Base-by-base conservation (phyloP, 768 basidiomycete species). In the Mycena vulgaris region DNA sequence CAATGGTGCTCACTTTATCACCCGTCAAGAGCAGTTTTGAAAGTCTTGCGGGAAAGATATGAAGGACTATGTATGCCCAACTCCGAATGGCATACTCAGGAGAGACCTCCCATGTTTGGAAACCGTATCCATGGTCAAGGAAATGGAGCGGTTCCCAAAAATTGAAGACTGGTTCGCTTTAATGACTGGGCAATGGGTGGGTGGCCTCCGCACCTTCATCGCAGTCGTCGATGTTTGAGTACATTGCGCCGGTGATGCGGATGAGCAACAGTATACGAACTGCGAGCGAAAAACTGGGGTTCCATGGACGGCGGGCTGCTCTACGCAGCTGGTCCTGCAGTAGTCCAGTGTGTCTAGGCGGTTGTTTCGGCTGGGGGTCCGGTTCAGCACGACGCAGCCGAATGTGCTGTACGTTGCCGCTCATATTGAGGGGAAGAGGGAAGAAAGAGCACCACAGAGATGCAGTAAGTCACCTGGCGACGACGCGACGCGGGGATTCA, bases 91-190 rank as follows among this genome's bases (percentile, higher is more conserved):
- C 91, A 78, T 92, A 98, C 60, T 87, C 83, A 14, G 98, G 96
- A 11, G 96, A 94, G 7, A 95, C 89, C 78, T 99, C 98, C 98
- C 98, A 99, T 0, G 98, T 99, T 81, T 99, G 97, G 80, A 99
- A 98, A 10, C 94, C 98, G 69, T 91, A 86, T 28, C 95, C 95
- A 65, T 90, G 84, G 67, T 92, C 89, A 65, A 98, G 85, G 77
- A 96, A 97, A 82, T 99, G 98, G 19, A 99, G 83, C 23, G 98
- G 98, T 78, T 99, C 98, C 95, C 95, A 99, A 81, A 98, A 99
- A 82, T 99, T 99, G 88, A 92, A 99, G 16, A 98, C 98, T 99
- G 61, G 33, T 16, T 25, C 35, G 33, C 58, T 58, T 28, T 30
- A 70, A 58, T 67, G 31, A 72, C 60, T 17, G 30, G 48, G 62